Base-by-base conservation (phyloP, 179 eudicot species). In the Spinacia oleracea region DNA sequence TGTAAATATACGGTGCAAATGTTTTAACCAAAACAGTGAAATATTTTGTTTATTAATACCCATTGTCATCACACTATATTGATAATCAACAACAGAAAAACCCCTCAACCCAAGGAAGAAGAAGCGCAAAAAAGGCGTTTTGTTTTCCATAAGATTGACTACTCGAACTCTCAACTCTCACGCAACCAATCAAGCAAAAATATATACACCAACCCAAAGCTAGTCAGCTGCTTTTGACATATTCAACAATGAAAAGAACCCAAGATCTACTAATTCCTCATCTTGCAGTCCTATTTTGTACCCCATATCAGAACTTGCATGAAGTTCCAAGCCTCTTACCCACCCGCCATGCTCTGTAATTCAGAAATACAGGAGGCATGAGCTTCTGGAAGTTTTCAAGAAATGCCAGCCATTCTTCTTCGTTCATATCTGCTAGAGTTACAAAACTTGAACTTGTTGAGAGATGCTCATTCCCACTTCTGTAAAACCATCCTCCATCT, bases 241-340 rank as follows among this genome's bases (percentile, higher is more conserved):
- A 10, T 21, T 14, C 56, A 48, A 25, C 25, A 38, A 29, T 67
- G 38, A 25, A 70, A 43, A 70, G n/a, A 29, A 70, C 31, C 38
- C 1, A 20, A 43, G 56, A 70, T 25, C 73, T 25, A 45, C 34
- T 15, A 8, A 45, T 6, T 66, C 46, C 53, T 70, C 62, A 32
- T 9, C 11, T 18, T 32, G 32, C 21, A 20, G 16, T 67, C 29
- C 25, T 45, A 70, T 70, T 72, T 31, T 20, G 16, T 9, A 29
- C 7, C 75, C 29, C 45, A n/a, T 72, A 72, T 53, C 91, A 92
- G 89, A 92, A 92, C 92, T 87, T 88, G 91, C 97, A 92, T 4
- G 95, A 92, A 76, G 93, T 91, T 42, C 97, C 97, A 3, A 92
- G 85, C 87, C 92, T 88, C 81, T 89, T 92, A 15, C 91, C 90